A percentile compares a stretch with the other conserved stretches of the same genome.
Conservation (phyloP, 805 yeast genomes). For the Yarrowia hollandica region DNA sequence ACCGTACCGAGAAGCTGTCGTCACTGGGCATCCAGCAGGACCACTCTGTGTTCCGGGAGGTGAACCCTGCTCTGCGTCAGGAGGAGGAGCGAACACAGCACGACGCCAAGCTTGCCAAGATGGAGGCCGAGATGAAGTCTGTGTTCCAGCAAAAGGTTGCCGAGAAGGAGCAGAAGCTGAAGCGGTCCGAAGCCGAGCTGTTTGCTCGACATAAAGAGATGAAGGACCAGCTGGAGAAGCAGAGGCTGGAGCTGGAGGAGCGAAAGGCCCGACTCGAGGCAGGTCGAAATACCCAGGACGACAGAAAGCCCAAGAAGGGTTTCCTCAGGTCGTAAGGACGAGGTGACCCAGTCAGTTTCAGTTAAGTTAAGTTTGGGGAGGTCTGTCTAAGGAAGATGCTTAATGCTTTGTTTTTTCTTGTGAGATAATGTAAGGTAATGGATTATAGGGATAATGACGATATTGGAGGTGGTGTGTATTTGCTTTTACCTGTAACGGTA, state of each 20-base stretch:
- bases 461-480: too few species aligned
- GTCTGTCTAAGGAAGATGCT: slow-evolving; percentile 2
- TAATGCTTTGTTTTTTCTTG: slow-evolving; percentile 14
- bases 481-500: too few species aligned
- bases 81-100: slow-evolving; percentile 92
- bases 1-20: slow-evolving; percentile 78
- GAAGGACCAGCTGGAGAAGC: slow-evolving; percentile 90
- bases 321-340: slow-evolving; percentile 16
- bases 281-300: slow-evolving; percentile 30
- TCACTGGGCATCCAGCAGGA: slow-evolving; percentile 91
- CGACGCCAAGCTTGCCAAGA: slow-evolving; percentile 87
- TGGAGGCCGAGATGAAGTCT: slow-evolving; percentile 95
- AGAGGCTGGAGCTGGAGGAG: slow-evolving; percentile 86
- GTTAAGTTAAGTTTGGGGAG: neutral
- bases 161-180: slow-evolving; percentile 95
- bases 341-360: neutral
- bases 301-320: slow-evolving; percentile 27
- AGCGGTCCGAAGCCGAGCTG: slow-evolving; percentile 94
- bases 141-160: slow-evolving; percentile 95
- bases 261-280: slow-evolving; percentile 68
- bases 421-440: slow-evolving; percentile 11
- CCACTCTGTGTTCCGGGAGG: slow-evolving; percentile 86
- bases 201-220: slow-evolving; percentile 94
- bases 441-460: neutral
- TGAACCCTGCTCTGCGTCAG: slow-evolving; percentile 88